Base-by-base conservation (phyloP, 495 filamentous ascomycete genomes). In the Diplogelasinospora grovesii region DNA sequence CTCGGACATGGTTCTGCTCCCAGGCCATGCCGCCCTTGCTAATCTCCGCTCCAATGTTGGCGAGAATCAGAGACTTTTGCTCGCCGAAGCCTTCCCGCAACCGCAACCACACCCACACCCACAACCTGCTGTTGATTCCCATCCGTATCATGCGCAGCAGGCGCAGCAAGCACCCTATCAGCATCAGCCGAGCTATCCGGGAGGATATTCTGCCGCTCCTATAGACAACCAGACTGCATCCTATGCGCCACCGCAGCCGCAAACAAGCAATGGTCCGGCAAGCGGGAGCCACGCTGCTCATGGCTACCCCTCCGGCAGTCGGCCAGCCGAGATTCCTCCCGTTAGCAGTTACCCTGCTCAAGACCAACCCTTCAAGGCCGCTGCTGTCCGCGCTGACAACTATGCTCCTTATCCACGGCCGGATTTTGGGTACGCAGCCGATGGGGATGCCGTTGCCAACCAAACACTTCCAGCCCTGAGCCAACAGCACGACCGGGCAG, bases 1-100 rank as follows among this genome's bases (percentile, higher is more conserved):
- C 35, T 56, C 60, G 30, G 70, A 86, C 41, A 86, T 89, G 84
- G 74, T 89, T 36, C 68, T 82, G 45, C 66, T 83, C 18, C 79
- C 82, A 1, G 74, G 78, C 46, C 40, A 63, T 13, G 49, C 63
- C 9, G 41, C 68, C 7, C 61, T 86, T 27, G 55, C 63, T 8
- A 63, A 63, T 7, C 53, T 83, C 11, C 52, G 65, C 6, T 51
- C 64, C 39, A 57, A 69, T 7, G 56, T 60, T 24, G 43, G 18
- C 34, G 43, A 52, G 71, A 72, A 34, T 73, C 83, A 70, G 69
- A 82, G 53, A 66, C 70, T 43, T 48, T 57, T 86, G 3, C 63
- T 86, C 34, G 65, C 65, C 3, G 71, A 70, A 13, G 79, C 80
- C 14, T 70, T 87, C 36, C 77, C 79, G 2, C 28, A 45, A 7